Base-by-base conservation (phyloP, 225 moss, liverwort and hornwort genomes). In the Bryum argenteum region DNA sequence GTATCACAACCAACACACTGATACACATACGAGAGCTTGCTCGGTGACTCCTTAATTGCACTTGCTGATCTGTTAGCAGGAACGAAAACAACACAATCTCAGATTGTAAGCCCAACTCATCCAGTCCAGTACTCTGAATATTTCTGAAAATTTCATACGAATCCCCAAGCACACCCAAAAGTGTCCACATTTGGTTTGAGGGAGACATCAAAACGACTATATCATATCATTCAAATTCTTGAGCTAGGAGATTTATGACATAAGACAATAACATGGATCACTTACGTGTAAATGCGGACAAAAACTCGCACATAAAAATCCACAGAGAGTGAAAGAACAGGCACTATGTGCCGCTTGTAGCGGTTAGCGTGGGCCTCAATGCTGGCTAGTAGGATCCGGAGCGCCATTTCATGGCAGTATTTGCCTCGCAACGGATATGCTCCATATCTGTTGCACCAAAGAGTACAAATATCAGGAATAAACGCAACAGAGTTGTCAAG, bases 291-390 rank as follows among this genome's bases (percentile, higher is more conserved):
- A 70, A 98, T 83, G 73, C 98, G 98, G 63, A 98, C 92, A 73
- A 98, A 98, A 6, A 98, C 98, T 59, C 98, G 91, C 23, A 98
- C 92, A 61, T 98, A 98, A 79, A 98, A 98, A 78, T 98, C 98
- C 41, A 98, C 89, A 54, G 98, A 98, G 18, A 98, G 87, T 48
- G 98, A 94, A 14, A 98, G 80, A 21, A 98, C 76, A 61, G 98
- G 98, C 16, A 92, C 94, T 65, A 94, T 90, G 61, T 98, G 88
- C 33, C 98, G 91, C 77, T 98, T 98, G 78, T 98, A 98, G 55
- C 98, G 98, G 59, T 94, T 98, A 12, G 98, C 98, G 78, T 98
- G 98, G 75, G 94, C 92, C 83, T 93, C 93, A 73, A 93, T 91
- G 76, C 89, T 87, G 48, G 94, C 91, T 37, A 98, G 82, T 39